Conservation (phyloP, 2,329 filamentous ascomycete species). For the Microcera coccophila region DNA sequence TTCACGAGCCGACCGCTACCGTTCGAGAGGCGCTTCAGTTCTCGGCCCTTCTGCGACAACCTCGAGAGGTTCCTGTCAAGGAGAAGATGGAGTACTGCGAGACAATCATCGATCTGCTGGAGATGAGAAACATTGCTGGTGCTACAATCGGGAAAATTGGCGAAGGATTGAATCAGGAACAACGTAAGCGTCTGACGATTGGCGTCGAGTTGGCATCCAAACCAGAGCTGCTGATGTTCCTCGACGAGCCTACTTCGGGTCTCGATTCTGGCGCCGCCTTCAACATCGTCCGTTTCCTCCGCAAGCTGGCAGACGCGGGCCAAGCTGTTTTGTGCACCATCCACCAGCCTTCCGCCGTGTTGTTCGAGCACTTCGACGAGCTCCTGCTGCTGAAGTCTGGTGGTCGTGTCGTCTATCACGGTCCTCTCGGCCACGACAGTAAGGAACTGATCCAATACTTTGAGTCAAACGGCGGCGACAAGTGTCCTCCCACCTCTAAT, state of each 20-base stretch:
- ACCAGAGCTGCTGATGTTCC: constrained; percentile 58
- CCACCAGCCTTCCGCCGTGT: constrained; percentile 54
- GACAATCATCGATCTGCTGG: constrained; percentile 63
- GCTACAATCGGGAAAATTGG: constrained; percentile 59
- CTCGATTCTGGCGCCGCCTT: constrained; percentile 57
- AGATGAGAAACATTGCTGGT: constrained; percentile 64
- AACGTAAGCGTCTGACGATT: constrained; percentile 54
- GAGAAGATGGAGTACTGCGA: constrained; percentile 68
- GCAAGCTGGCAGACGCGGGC: constrained; percentile 57
- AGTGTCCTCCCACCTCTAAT: constrained; percentile 47
- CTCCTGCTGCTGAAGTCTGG: constrained; percentile 52
- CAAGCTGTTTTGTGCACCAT: constrained; percentile 60
- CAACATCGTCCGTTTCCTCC: constrained; percentile 59
- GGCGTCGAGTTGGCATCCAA: constrained; percentile 55
- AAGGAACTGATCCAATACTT: constrained; percentile 50
- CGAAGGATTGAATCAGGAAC: constrained; percentile 58
- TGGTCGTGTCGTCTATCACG: constrained; percentile 52
- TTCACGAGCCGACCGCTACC: constrained; percentile 63
- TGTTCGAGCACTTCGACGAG: constrained; percentile 56
- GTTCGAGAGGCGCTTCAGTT: constrained; percentile 64
- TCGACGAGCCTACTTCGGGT: constrained; percentile 60
- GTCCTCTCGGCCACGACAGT: constrained; percentile 50
- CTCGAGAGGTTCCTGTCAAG: constrained; percentile 49
- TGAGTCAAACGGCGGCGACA: constrained; percentile 43
- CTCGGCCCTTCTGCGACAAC: constrained; percentile 61